These are phyloP conservation scores for Fonsecaea nubica DNA, from an alignment of 2,329 filamentous ascomycete species.

Conservation along the genomic window DNA sequence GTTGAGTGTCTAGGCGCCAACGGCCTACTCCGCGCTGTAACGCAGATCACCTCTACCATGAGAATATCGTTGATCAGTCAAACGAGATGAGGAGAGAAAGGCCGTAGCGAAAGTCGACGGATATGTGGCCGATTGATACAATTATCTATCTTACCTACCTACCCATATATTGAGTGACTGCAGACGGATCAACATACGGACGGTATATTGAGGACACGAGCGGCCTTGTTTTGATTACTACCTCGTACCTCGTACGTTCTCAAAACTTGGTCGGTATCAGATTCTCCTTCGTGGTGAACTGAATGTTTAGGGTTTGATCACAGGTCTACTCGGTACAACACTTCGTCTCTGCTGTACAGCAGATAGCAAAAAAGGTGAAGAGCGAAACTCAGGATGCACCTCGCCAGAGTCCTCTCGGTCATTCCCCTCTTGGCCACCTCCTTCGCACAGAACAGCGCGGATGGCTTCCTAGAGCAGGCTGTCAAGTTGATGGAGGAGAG, in stretches of 20 bases:
- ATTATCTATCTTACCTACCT: too few relatives aligned
- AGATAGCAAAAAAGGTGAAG: too few relatives aligned
- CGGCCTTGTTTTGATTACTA: too few relatives aligned
- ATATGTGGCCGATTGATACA: not conserved
- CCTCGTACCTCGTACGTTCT: too few relatives aligned
- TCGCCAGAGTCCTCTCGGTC: not conserved
- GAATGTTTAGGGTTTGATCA: too few relatives aligned
- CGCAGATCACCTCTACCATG: not conserved
- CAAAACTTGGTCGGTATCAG: too few relatives aligned
- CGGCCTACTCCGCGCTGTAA: not conserved
- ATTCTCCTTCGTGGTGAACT: too few relatives aligned
- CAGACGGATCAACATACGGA: too few relatives aligned
- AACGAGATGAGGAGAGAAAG: not conserved
- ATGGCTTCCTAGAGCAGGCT: constrained; percentile 9
- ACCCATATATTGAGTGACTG: too few relatives aligned
- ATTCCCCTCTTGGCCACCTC: not conserved
- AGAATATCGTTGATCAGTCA: not conserved
- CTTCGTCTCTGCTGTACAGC: too few relatives aligned
- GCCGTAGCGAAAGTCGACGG: not conserved
- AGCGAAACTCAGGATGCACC: not conserved
- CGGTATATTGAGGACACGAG: too few relatives aligned
- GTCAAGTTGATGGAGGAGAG: constrained; percentile 17
- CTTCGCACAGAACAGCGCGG: not conserved
- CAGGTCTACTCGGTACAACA: too few relatives aligned
- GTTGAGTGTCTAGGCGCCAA: not conserved